Conservation (phyloP, 306 rosid species). For the Astragalus glycyphyllos region DNA sequence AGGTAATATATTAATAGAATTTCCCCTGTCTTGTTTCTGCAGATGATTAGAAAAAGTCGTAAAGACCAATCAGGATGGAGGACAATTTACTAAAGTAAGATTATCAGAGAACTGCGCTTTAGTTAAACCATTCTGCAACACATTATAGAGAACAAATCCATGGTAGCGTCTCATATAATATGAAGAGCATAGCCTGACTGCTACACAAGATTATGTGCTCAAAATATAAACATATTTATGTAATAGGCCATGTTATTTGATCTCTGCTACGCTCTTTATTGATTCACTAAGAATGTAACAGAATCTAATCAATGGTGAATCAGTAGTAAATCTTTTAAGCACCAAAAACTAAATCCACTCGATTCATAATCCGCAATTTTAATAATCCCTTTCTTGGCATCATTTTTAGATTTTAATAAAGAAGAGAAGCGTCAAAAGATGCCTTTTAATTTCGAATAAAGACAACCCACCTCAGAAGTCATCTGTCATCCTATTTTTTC, state of each 20-base stretch:
- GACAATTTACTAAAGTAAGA: slow-evolving; percentile 16
- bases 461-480: background rate
- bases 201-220: too few species aligned
- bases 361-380: slow-evolving; percentile 4
- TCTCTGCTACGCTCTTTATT: background rate
- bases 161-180: slow-evolving; percentile 11
- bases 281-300: background rate
- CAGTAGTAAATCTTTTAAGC: background rate
- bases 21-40: slow-evolving; percentile 52
- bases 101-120: background rate
- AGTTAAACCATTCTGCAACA: background rate
- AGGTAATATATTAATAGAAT: slow-evolving; percentile 46
- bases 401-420: background rate
- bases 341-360: background rate
- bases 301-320: slow-evolving; percentile 10
- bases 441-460: background rate
- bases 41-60: slow-evolving; percentile 34
- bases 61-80: slow-evolving; percentile 31
- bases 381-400: background rate
- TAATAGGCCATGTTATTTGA: slow-evolving; percentile 6
- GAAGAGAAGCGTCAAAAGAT: background rate
- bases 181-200: slow-evolving; percentile 1
- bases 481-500: background rate
- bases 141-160: slow-evolving; percentile 1
- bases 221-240: background rate